A percentile compares a stretch with the other conserved stretches of the same genome.
Conservation (phyloP, 768 basidiomycete genomes). For the Suillus weaverae region DNA sequence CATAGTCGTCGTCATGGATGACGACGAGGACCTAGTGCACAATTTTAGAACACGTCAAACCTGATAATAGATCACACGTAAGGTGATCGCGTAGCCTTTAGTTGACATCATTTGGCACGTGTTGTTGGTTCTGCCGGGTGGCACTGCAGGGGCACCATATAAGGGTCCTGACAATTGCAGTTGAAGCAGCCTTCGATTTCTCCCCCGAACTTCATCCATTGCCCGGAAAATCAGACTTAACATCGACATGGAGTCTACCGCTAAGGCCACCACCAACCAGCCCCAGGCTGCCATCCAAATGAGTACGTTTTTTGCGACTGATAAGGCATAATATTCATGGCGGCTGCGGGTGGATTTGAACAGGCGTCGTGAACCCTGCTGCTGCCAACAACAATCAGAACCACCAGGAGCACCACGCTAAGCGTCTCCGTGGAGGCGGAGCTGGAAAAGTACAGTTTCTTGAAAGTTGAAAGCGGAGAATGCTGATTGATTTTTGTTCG, state of each 20-base stretch:
- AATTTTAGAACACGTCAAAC: neutral
- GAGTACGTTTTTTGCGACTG: conserved; percentile 44
- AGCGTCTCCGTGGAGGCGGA: conserved; percentile 70
- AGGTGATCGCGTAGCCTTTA: conserved; percentile 5
- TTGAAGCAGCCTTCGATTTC: neutral
- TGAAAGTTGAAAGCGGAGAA: neutral
- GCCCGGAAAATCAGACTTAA: conserved; percentile 26
- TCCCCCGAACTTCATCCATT: neutral
- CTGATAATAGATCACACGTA: neutral
- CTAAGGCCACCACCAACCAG: conserved; percentile 46
- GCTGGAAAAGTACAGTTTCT: conserved; percentile 53
- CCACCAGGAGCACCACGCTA: conserved; percentile 45
- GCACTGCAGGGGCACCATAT: conserved; percentile 6
- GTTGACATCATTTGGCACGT: conserved; percentile 13
- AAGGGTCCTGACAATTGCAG: conserved; percentile 5
- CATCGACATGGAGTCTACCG: conserved; percentile 30
- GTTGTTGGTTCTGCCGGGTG: conserved; percentile 1
- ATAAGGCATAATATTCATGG: neutral
- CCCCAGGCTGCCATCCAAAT: conserved; percentile 61
- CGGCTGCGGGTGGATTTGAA: neutral
- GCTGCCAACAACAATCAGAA: conserved; percentile 37
- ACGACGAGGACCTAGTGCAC: neutral
- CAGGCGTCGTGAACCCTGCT: conserved; percentile 50
- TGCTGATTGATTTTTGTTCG: conserved; percentile 2
- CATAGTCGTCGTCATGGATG: neutral